Evolutionary conservation across 148 eudicot species (phyloP).

Genomic region (Arctostaphylos glauca): DNA sequence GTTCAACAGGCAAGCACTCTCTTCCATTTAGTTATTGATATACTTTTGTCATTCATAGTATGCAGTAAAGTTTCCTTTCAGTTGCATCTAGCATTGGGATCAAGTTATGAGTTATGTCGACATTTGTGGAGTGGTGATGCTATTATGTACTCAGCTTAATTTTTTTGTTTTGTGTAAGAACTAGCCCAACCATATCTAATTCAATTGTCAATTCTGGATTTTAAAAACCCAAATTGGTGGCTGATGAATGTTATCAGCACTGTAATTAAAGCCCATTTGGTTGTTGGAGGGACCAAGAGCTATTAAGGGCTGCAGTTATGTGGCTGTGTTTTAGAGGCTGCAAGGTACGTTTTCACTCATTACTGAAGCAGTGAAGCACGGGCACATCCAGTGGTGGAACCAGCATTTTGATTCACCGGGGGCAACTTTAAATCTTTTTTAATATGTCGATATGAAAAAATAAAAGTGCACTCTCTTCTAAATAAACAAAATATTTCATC

Average conservation of each 20-base stretch:
- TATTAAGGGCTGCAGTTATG: not conserved
- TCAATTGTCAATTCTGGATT: not conserved
- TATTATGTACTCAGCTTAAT: not conserved
- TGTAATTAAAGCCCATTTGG: not conserved
- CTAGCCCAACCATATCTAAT: not conserved
- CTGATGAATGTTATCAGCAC: not conserved
- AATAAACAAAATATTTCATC: too few species aligned
- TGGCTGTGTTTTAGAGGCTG: not conserved
- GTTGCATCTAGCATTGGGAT: not conserved
- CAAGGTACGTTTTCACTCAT: not conserved
- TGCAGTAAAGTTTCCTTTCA: not conserved
- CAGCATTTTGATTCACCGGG: too few species aligned
- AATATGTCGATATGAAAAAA: too few species aligned
- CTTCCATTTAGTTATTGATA: not conserved
- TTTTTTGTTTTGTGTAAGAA: not conserved
- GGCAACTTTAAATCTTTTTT: too few species aligned
- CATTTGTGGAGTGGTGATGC: not conserved
- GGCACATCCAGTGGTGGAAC: too few species aligned
- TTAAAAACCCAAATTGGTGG: not conserved
- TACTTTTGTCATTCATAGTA: not conserved
- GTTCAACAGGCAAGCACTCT: constrained; percentile 75
- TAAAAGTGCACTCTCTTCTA: too few species aligned
- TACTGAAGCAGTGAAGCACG: not conserved
- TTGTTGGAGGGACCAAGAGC: not conserved
- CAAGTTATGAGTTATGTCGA: not conserved